Evolutionary conservation across 148 eudicot species (phyloP).

Genomic region (Arctostaphylos glauca): DNA sequence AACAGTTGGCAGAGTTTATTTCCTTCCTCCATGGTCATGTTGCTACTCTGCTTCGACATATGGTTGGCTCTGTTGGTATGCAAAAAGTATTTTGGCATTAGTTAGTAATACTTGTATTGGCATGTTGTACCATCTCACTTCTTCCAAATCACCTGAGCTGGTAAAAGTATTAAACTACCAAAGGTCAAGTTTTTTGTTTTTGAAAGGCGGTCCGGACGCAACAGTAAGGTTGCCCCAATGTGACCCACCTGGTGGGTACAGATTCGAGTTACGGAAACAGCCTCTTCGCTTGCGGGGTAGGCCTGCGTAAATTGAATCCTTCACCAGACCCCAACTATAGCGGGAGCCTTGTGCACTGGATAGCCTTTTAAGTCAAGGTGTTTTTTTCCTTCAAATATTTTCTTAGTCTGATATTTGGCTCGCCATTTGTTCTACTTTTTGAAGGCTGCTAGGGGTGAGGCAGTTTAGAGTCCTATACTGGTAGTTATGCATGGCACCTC

Average conservation of each 20-base stretch:
- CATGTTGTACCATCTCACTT: background rate
- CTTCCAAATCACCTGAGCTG: background rate
- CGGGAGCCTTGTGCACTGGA: no score
- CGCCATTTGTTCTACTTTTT: background rate
- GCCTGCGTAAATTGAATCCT: no score
- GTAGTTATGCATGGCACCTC: background rate
- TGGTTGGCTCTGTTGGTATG: constrained; percentile 93
- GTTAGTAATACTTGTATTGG: background rate
- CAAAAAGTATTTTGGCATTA: background rate
- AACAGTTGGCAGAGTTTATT: constrained; percentile 70
- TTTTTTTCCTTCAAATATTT: background rate
- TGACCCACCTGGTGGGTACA: no score
- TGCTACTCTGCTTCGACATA: constrained; percentile 84
- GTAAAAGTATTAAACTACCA: background rate
- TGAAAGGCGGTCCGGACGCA: no score
- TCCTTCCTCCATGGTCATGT: constrained; percentile 87
- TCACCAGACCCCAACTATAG: no score
- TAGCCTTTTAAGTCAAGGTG: no score
- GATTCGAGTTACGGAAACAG: no score
- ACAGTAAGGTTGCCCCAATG: no score
- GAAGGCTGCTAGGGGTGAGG: background rate
- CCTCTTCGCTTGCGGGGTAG: no score
- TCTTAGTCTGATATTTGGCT: background rate
- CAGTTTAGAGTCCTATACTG: constrained; percentile 1
- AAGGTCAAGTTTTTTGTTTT: background rate